Evolutionary conservation across 345 rosid species (phyloP), one percentile per base, ranked within the genome.

Genomic region (Schrenkiella parvula): DNA sequence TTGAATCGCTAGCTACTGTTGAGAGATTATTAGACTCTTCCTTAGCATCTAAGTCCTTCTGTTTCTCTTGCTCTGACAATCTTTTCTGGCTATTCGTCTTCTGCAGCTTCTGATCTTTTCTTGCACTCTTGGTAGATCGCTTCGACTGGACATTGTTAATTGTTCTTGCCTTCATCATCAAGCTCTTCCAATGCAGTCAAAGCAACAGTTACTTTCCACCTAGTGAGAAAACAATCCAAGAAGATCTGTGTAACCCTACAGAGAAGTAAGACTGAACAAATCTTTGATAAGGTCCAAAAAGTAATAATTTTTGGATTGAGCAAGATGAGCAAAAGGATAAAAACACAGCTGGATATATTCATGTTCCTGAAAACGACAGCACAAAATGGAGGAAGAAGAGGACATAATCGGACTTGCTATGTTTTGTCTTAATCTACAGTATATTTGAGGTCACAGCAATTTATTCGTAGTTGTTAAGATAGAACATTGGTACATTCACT

Each of bases 91-190:
- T 81, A 54, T 79, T 83, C 60, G 77, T 84, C 64, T 77, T 85
- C 32, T 80, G 81, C 9, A 65, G 78, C 76, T 82, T 88, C 17
- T 54, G 83, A 54, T 73, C 87, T 79, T 56, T 87, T 72, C 79
- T 83, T 38, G 78, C 88, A 32, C 78, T 64, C 77, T 75, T 88
- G 48, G 75, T 88, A 9, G 83, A 48, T 48, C 86, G 85, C 77
- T 81, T 90, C 1, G 87, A 72, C 78, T 83, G 91, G 25, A 68
- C 81, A 81, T 42, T 72, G 72, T 79, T 84, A 19, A 82, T 58
- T 63, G 84, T 66, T 76, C 84, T 84, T 78, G 78, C 87, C 88
- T 81, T 88, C 75, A 76, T 76, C 75, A 42, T 81, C 71, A 69
- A 69, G 55, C 78, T 87, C 90, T 81, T 75, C 77, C 84, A 86